Base-by-base conservation (phyloP, 805 yeast species). In the Tetrapisispora nanseiensis region DNA sequence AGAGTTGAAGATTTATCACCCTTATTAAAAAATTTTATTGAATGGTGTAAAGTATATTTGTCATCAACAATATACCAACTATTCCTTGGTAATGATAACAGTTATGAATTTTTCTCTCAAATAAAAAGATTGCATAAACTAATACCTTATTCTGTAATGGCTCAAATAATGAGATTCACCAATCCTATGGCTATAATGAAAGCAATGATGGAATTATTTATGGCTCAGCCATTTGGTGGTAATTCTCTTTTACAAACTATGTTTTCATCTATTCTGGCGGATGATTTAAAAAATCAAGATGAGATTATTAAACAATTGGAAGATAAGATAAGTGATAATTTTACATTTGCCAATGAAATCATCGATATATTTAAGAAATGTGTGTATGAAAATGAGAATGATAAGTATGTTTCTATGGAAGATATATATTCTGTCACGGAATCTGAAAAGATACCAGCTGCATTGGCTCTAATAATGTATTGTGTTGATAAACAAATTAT, bases 101-200 rank as follows among this genome's bases (percentile, higher is more conserved):
- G 95, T 1, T 76, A 78, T 46, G 95, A 86, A 51, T 67, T 84
- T 51, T 79, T 82, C 51, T 70, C 74, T 11, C 86, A 86, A 55
- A 66, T 83, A 26, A 76, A 77, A 48, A 75, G 80, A 44, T 64
- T 92, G 31, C 96, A 90, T 63, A 65, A 71, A 26, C 55, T 86
- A 45, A 76, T 90, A 65, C 98, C 97, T 0, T 92, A 90, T 59
- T 65, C 73, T 1, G 57, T 90, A 28, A 75, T 89, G 60, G 79
- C 80, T 33, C 84, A 85, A 18, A 82, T 90, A 19, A 62, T 92
- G 55, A 74, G 78, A 54, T 77, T 82, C 46, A 86, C 97, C 0
- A 90, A 90, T 55, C 97, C 98, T 2, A 76, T 87, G 63, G 75
- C 81, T 33, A 78, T 90, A 22, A 77, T 86, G 66, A 83, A 87